phyloP scores from a whole-genome alignment of 2,329 filamentous ascomycete species.

The Arthrobotrys sinensis region DNA sequence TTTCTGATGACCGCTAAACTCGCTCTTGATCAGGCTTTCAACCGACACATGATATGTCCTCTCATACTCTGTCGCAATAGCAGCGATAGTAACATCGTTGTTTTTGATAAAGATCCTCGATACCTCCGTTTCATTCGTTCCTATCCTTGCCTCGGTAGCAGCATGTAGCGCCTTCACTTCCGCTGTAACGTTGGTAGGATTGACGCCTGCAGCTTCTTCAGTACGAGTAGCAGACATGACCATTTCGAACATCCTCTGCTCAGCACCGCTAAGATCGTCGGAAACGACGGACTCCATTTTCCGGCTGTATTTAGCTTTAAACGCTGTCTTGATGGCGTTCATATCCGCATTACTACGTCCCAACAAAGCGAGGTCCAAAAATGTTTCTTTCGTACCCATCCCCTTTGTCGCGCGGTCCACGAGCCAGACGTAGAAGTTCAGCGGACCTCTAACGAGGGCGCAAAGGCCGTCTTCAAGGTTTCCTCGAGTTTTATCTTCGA shows the following conservation, averaged over 20 bases:
- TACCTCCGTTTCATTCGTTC: slow-evolving; percentile 81
- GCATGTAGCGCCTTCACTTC: slow-evolving; percentile 83
- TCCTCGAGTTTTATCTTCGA: slow-evolving; percentile 82
- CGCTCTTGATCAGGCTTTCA: slow-evolving; percentile 81
- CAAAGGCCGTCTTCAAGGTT: slow-evolving; percentile 83
- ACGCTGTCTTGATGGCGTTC: slow-evolving; percentile 85
- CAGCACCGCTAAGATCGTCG: slow-evolving; percentile 86
- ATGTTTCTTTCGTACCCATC: slow-evolving; percentile 85
- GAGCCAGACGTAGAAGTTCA: slow-evolving; percentile 81
- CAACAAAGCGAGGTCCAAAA: slow-evolving; percentile 89
- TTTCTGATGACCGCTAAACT: slow-evolving; percentile 94
- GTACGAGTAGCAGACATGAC: slow-evolving; percentile 81
- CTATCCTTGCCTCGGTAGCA: slow-evolving; percentile 76
- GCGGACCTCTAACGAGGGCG: slow-evolving; percentile 82
- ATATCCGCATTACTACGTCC: slow-evolving; percentile 89
- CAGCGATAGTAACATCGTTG: slow-evolving; percentile 86
- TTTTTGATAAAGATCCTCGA: slow-evolving; percentile 83
- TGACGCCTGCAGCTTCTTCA: slow-evolving; percentile 83
- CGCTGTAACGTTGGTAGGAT: slow-evolving; percentile 81
- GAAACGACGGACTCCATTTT: slow-evolving; percentile 80
- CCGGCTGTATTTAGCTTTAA: slow-evolving; percentile 78
- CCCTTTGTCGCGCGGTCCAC: slow-evolving; percentile 82
- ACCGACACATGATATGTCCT: slow-evolving; percentile 80
- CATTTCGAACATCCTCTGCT: slow-evolving; percentile 86
- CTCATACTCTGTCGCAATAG: slow-evolving; percentile 82